Evolutionary conservation across 306 rosid species (phyloP), one percentile per base, ranked within the genome.

Genomic region (Lithocarpus polystachyus): DNA sequence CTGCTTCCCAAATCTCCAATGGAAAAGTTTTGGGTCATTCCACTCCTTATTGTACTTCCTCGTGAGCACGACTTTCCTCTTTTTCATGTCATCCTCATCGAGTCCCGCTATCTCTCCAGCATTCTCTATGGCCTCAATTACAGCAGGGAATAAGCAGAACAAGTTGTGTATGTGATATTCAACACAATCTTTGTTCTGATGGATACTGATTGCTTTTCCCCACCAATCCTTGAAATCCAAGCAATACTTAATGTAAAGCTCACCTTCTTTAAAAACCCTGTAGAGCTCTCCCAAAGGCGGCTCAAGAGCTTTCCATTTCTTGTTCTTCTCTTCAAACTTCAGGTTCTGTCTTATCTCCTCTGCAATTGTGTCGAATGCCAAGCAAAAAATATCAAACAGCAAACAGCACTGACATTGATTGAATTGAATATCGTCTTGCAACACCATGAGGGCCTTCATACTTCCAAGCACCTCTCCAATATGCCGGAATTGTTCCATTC

Each of bases 401-500:
- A 96, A 84, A 74, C 78, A 54, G 57, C 98, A 96, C 62, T 93
- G 98, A 0, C 89, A 82, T 48, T 79, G 91, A 57, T 93, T 90
- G 76, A 96, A 87, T 87, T 83, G 94, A 76, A 88, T 91, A 43
- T 92, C 97, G 0, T 96, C 98, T 19, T 89, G 89, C 55, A 96
- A 65, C 37, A 91, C 92, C 97, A 93, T 91, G 0, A 96, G 83
- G 51, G 98, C 97, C 81, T 89, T 96, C 73, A 96, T 23, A 69
- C 99, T 91, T 53, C 99, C 99, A 56, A 93, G 74, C 56, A 90
- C 93, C 93, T 96, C 99, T 37, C 99, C 99, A 5, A 96, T 87
- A 24, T 81, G 98, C 92, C 99, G 98, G 92, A 91, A 92, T 71
- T 93, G 96, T 77, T 96, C 99, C 99, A 96, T 96, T 89, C 93